These are phyloP conservation scores for Claviceps sp. DNA, from an alignment of 2,329 filamentous ascomycete genomes.

Conservation along the genomic window DNA sequence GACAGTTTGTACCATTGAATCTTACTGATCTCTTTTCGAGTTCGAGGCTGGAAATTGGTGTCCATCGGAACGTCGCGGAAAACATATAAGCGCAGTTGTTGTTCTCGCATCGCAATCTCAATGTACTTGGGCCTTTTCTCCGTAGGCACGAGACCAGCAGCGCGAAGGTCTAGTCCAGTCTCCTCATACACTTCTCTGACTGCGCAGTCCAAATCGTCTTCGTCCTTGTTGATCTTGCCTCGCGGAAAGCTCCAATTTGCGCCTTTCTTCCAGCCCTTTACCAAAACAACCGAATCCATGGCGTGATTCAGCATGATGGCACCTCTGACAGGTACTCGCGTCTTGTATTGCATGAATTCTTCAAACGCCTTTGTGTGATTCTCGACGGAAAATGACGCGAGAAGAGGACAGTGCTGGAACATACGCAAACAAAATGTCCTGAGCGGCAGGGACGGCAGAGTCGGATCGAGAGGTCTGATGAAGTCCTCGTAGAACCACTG, in stretches of 20 bases:
- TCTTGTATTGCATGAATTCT: constrained; percentile 90
- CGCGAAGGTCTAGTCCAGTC: constrained; percentile 73
- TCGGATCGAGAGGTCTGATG: constrained; percentile 76
- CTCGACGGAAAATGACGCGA: constrained; percentile 66
- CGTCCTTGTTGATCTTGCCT: constrained; percentile 97
- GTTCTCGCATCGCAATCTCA: constrained; percentile 78
- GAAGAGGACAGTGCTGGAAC: constrained; percentile 85
- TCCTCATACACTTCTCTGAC: constrained; percentile 92
- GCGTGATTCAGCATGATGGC: constrained; percentile 82
- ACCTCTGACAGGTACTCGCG: constrained; percentile 80
- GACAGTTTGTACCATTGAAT: constrained; percentile 90
- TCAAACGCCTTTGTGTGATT: constrained; percentile 76
- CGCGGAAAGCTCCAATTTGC: constrained; percentile 94
- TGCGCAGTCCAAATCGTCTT: constrained; percentile 86
- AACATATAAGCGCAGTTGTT: constrained; percentile 85
- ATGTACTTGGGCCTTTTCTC: constrained; percentile 68
- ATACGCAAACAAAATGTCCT: constrained; percentile 79
- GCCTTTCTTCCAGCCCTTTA: constrained; percentile 96
- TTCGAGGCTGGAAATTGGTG: constrained; percentile 76
- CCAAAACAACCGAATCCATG: constrained; percentile 90
- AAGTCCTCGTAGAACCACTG: constrained; percentile 99
- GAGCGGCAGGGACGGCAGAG: constrained; percentile 72
- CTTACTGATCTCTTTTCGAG: constrained; percentile 93
- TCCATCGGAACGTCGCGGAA: constrained; percentile 82
- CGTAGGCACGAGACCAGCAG: constrained; percentile 61